Percentiles rank a stretch among this genome's conserved stretches.
Evolutionary conservation across 176 grass and related monocot species (phyloP).

Genomic region (Elymus sibiricus): DNA sequence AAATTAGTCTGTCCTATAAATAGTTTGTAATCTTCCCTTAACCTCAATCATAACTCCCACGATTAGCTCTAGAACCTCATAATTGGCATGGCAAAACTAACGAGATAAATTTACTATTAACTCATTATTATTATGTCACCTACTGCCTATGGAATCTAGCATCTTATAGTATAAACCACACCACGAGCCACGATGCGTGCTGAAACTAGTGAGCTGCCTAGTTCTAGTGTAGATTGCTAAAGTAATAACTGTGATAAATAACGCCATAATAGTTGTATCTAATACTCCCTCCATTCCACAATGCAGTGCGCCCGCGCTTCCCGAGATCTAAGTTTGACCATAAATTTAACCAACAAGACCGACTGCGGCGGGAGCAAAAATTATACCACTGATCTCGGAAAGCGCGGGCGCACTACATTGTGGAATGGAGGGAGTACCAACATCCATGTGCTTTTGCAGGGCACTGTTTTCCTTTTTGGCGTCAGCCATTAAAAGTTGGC

Average conservation of each 20-base stretch:
- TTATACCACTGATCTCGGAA: too few species aligned
- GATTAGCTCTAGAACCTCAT: not conserved
- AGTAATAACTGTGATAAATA: not conserved
- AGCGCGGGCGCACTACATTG: too few species aligned
- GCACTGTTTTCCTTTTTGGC: not conserved
- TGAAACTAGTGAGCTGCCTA: not conserved
- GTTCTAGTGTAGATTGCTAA: not conserved
- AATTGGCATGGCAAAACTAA: not conserved
- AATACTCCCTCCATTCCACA: too few species aligned
- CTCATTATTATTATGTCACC: not conserved
- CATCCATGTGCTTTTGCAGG: not conserved
- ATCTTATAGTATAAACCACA: not conserved
- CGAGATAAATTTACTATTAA: not conserved
- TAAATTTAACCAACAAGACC: too few species aligned
- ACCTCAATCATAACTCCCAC: not conserved
- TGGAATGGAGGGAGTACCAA: too few species aligned
- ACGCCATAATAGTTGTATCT: not conserved
- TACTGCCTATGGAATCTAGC: not conserved
- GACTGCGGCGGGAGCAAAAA: too few species aligned
- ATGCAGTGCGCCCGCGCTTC: too few species aligned
- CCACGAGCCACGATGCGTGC: not conserved
- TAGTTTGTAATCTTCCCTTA: not conserved
- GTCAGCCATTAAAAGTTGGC: not conserved
- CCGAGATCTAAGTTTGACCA: too few species aligned
- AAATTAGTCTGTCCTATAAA: not conserved